phyloP scores from a whole-genome alignment of 768 basidiomycete species.

The Neoboletus magnificus region DNA sequence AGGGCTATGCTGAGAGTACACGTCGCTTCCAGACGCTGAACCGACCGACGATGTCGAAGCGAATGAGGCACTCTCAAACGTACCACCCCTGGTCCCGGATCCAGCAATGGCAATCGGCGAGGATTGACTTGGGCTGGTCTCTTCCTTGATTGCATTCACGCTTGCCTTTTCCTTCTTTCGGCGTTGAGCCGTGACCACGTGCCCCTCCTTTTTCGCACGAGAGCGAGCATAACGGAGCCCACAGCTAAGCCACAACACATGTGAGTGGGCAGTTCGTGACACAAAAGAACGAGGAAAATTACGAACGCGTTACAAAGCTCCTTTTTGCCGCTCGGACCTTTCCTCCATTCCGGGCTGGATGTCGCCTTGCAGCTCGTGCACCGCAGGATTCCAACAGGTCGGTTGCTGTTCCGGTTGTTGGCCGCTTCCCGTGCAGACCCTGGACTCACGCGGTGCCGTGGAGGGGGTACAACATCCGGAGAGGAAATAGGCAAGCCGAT shows the following conservation, averaged over 20 bases:
- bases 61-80: slow-evolving; percentile 50
- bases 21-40: slow-evolving; percentile 56
- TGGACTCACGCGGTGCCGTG: slow-evolving; percentile 55
- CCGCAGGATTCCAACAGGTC: slow-evolving; percentile 67
- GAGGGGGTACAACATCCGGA: slow-evolving; percentile 52
- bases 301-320: slow-evolving; percentile 91
- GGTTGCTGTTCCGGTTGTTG: slow-evolving; percentile 46
- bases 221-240: slow-evolving; percentile 85
- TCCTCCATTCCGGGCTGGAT: slow-evolving; percentile 87
- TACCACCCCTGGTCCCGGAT: slow-evolving; percentile 42
- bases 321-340: slow-evolving; percentile 87
- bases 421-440: slow-evolving; percentile 47
- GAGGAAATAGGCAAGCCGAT: slow-evolving; percentile 24
- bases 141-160: slow-evolving; percentile 27
- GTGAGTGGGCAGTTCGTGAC: slow-evolving; percentile 18
- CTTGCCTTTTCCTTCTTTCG: slow-evolving; percentile 58
- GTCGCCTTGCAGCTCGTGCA: slow-evolving; percentile 82
- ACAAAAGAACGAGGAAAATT: slow-evolving; percentile 18
- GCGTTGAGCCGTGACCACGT: slow-evolving; percentile 47
- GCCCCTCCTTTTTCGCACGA: slow-evolving; percentile 83
- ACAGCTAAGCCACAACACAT: slow-evolving; percentile 48
- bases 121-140: slow-evolving; percentile 23
- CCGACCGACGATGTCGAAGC: slow-evolving; percentile 46
- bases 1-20: slow-evolving; percentile 47
- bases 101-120: slow-evolving; percentile 43